These are phyloP conservation scores for Blastosporella zonata DNA, from an alignment of 1,284 basidiomycete species.

Conservation along the genomic window DNA sequence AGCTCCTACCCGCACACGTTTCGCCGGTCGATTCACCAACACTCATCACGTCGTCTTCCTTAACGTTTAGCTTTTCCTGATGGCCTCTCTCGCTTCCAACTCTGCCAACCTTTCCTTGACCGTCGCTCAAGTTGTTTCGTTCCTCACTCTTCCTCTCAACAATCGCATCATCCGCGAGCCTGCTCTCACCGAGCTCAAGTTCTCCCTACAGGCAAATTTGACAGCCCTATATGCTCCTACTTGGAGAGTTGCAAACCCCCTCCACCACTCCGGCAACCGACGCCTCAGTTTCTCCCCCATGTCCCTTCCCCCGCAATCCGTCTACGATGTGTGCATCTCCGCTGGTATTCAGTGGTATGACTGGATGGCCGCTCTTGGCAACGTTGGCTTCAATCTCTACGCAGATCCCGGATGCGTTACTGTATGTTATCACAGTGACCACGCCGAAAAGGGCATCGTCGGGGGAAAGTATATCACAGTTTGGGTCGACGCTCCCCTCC, in stretches of 20 bases:
- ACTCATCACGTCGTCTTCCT: conserved; percentile 13
- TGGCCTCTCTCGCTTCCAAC: conserved; percentile 42
- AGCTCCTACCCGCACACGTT: conserved; percentile 27
- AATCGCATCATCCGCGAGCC: conserved; percentile 44
- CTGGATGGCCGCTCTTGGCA: conserved; percentile 68
- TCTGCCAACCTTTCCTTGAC: conserved; percentile 54
- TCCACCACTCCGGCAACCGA: conserved; percentile 65
- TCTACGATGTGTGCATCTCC: conserved; percentile 66
- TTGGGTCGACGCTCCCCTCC: conserved; percentile 53
- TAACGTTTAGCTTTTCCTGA: conserved; percentile 23
- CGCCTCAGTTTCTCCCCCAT: conserved; percentile 70
- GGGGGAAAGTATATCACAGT: conserved; percentile 50
- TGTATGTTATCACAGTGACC: conserved; percentile 49
- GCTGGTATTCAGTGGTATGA: conserved; percentile 72
- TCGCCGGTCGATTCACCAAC: conserved; percentile 66
- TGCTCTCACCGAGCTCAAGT: conserved; percentile 63
- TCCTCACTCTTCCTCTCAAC: conserved; percentile 60
- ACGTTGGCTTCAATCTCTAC: conserved; percentile 71
- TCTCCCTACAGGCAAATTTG: conserved; percentile 67
- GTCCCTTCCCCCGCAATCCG: conserved; percentile 62
- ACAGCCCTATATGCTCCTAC: conserved; percentile 60
- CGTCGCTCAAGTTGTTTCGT: conserved; percentile 68
- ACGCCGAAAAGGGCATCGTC: conserved; percentile 18
- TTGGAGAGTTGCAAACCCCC: conserved; percentile 62
- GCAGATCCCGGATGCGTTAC: conserved; percentile 75